phyloP scores from a whole-genome alignment of 2,329 filamentous ascomycete genomes.

The Colletotrichum sp. region DNA sequence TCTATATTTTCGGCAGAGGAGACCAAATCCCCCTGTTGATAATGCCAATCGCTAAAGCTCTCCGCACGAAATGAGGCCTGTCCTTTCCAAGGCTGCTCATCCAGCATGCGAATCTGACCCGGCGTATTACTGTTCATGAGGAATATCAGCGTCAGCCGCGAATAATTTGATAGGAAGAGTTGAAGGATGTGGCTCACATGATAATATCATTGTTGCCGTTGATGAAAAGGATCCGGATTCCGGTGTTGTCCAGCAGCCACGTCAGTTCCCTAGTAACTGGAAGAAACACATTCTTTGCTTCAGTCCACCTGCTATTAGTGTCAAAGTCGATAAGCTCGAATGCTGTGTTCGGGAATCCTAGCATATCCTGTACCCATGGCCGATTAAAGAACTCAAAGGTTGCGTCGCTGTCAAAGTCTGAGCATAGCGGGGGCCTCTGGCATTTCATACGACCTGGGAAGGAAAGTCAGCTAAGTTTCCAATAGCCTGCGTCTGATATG shows the following conservation, averaged over 20 bases:
- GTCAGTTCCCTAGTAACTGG: background rate
- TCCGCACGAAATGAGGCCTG: background rate
- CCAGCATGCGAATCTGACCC: background rate
- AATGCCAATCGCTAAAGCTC: background rate
- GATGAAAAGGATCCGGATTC: background rate
- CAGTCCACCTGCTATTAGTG: background rate
- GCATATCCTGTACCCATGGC: background rate
- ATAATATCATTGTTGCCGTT: background rate
- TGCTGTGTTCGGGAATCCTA: background rate
- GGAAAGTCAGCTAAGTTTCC: fast-evolving
- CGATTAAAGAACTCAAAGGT: background rate
- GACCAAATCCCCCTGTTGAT: fast-evolving
- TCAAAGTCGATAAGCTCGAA: background rate
- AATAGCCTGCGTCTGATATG: fast-evolving
- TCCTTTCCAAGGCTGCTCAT: background rate
- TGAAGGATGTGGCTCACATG: background rate
- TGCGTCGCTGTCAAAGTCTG: background rate
- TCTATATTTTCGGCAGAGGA: background rate
- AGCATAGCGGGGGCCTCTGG: background rate
- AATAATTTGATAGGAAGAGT: background rate
- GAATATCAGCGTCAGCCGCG: background rate
- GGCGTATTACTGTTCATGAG: background rate
- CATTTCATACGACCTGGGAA: background rate
- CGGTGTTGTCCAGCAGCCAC: background rate
- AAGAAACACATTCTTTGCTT: background rate